Evolutionary conservation across 2,329 filamentous ascomycete species (phyloP).

Genomic region (Gnomoniopsis sp.): DNA sequence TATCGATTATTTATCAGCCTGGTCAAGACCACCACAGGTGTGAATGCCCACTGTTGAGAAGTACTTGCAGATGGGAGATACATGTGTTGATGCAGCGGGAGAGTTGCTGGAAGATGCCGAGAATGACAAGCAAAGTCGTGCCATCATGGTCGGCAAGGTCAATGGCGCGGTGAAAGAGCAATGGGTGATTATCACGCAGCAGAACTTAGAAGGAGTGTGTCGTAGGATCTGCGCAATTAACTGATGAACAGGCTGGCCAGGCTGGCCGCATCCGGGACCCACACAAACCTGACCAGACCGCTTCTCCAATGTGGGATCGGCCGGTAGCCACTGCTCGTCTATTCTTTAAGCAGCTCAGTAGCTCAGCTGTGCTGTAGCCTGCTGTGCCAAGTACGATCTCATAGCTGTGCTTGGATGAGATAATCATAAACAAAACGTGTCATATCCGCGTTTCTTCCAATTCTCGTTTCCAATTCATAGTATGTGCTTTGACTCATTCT

Average conservation of each 20-base stretch:
- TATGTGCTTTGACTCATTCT: neutral
- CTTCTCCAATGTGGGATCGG: neutral
- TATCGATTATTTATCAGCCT: neutral
- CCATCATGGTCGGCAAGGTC: neutral
- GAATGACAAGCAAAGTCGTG: neutral
- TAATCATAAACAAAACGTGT: neutral
- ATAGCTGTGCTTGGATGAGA: no score
- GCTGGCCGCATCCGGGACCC: neutral
- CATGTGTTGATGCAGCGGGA: neutral
- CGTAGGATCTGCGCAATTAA: neutral
- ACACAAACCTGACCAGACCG: neutral
- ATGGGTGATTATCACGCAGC: neutral
- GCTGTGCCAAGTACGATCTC: no score
- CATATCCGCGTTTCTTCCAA: neutral
- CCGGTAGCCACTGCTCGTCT: neutral
- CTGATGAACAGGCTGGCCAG: neutral
- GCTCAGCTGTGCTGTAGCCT: neutral
- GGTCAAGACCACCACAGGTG: neutral
- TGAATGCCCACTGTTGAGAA: neutral
- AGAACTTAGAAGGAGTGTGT: neutral
- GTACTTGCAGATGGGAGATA: neutral
- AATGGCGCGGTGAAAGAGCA: neutral
- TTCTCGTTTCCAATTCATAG: neutral
- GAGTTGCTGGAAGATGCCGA: neutral
- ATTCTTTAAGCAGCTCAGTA: no score